Percentiles rank a stretch among this genome's conserved stretches.
These are phyloP conservation scores for Gleditsia sinensis DNA, from an alignment of 306 rosid genomes.

Conservation along the genomic window DNA sequence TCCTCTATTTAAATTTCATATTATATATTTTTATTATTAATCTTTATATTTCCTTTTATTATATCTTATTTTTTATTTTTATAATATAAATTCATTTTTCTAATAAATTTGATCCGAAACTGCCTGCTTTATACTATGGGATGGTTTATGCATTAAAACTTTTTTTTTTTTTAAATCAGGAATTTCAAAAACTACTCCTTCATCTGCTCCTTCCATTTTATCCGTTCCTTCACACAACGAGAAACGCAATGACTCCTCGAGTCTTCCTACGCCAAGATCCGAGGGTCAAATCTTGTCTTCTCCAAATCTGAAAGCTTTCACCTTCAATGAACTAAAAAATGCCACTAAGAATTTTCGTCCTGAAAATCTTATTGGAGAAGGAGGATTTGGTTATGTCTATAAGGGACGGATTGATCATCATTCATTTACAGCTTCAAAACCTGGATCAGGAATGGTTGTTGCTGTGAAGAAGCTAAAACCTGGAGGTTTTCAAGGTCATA, in stretches of 20 bases:
- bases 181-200: constrained; percentile 50
- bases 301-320: constrained; percentile 70
- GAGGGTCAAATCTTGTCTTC: constrained; percentile 92
- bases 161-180: constrained; percentile 47
- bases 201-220: constrained; percentile 47
- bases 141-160: constrained; percentile 27
- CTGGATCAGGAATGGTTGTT: constrained; percentile 88
- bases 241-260: constrained; percentile 51
- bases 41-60: no score
- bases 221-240: constrained; percentile 57
- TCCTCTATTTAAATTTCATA: no score
- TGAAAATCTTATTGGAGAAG: constrained; percentile 93
- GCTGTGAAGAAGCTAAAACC: constrained; percentile 95
- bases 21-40: no score
- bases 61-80: no score
- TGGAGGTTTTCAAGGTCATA: constrained; percentile 91
- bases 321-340: constrained; percentile 77
- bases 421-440: constrained; percentile 60
- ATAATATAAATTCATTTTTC: no score
- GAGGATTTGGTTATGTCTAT: constrained; percentile 92
- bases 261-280: constrained; percentile 77
- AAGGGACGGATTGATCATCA: constrained; percentile 92
- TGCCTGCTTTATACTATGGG: not conserved
- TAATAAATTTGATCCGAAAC: no score
- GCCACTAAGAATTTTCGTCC: constrained; percentile 86